Base-by-base conservation (phyloP, 176 grass and related monocot species). In the Alloteropsis semialata region DNA sequence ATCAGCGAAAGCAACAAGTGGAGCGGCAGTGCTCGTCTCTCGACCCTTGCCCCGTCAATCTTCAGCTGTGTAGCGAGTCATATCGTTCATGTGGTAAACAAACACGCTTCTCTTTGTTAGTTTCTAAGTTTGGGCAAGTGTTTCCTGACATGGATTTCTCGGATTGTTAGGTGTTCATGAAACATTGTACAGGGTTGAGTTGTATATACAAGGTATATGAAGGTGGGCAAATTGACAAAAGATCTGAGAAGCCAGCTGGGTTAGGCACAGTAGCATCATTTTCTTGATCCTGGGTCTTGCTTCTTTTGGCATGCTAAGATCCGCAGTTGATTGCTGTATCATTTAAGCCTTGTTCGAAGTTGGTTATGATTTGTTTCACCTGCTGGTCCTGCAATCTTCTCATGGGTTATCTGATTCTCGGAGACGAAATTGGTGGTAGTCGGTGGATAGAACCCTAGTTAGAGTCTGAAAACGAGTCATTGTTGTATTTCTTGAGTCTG, bases 141-240 rank as follows among this genome's bases (percentile, higher is more conserved):
- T 77, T 65, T 22, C 72, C 78, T 86, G 64, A 86, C 45, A 71
- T 72, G 64, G 30, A 65, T 78, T 76, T 55, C 48, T 42, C 61
- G 19, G 65, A 59, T 79, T 73, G 18, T 29, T 73, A 86, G 88
- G 84, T 73, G 41, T 58, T 78, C 49, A 59, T 61, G 66, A 82
- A 90, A 78, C 79, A 74, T 60, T 86, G 84, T 90, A 90, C 79
- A 90, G 66, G 88, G 83, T 90, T 90, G 73, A 83, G 71, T 86
- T 86, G 84, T 90, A 90, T 72, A 90, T 86, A 90, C 84, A 71
- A 90, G 88, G 84, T 90, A 90, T 90, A 86, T 86, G 65, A 79
- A 87, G 79, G 84, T n/a, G 67, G 46, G 88, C 88, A 83, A 82
- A 79, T 90, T 82, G 32, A 60, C 59, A 4, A 44, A 82, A 79